phyloP scores from a whole-genome alignment of 306 rosid species.

The Trifolium subterraneum region DNA sequence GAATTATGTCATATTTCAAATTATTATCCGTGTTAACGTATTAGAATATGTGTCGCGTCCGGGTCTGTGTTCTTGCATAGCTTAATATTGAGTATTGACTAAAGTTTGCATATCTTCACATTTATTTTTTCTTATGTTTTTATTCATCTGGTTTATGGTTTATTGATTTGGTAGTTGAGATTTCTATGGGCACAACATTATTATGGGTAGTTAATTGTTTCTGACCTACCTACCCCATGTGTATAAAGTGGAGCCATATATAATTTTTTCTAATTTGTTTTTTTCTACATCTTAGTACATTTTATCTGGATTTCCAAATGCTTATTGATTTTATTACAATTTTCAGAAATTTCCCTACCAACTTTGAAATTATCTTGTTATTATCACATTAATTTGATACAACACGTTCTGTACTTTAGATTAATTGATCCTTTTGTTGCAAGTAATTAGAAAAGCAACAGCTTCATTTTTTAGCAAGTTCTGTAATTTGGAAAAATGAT shows the following conservation, averaged over 20 bases:
- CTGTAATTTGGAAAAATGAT: neutral
- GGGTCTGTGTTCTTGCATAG: too few species aligned
- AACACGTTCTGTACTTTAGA: neutral
- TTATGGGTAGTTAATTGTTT: conserved; percentile 3
- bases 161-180: conserved; percentile 34
- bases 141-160: conserved; percentile 20
- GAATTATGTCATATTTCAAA: too few species aligned
- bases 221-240: conserved; percentile 28
- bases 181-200: neutral
- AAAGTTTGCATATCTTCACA: neutral
- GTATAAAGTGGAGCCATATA: conserved; percentile 8
- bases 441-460: neutral
- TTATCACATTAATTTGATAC: neutral
- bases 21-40: too few species aligned
- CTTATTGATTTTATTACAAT: neutral
- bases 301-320: neutral
- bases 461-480: neutral
- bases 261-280: too few species aligned
- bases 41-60: too few species aligned
- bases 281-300: neutral
- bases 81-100: conserved; percentile 21
- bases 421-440: neutral
- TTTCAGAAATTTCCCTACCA: conserved; percentile 1
- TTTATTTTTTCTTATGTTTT: neutral
- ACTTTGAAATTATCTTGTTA: conserved; percentile 1